Base-by-base conservation (phyloP, 371 early-diverging fungal genomes). In the Lichtheimia ornata region DNA sequence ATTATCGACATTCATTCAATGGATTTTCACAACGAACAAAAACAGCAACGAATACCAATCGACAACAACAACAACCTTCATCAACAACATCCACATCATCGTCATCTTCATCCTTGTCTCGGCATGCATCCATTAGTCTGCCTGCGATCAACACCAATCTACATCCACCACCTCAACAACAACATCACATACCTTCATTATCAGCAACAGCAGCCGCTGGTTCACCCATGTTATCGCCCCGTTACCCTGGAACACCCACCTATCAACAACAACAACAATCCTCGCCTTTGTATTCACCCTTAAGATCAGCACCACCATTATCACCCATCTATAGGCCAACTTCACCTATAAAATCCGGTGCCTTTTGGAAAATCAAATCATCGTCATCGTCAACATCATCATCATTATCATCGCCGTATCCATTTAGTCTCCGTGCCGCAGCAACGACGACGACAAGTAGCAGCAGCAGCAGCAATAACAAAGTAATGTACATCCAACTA, bases 1-100 rank as follows among this genome's bases (percentile, higher is more conserved):
- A 65, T 55, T 60, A 61, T 50, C 65, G 61, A 4, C 65, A 61
- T 52, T 65, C 65, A 13, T 65, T 65, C 27, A 59, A 61, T 25
- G 65, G 65, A 4, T 65, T 59, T 60, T 50, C 61, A 28, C 24
- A 12, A 25, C 24, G 18, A 25, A 28, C 18, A 45, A 17, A 20
- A 61, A 54, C 18, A 61, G 44, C 18, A n/a, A 45, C 15, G 15
- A 50, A 2, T 42, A 56, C 7, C 41, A 18, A 4, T 7, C 55
- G 17, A 30, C 54, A 52, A 24, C 63, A 50, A 24, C 42, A 50
- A 25, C 56, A 22, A 30, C 14, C 11, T 30, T 50, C 9, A 25
- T 25, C 22, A 7, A 22, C 22, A 27, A 25, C 35, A 61, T 35
- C 22, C 18, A 25, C 35, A 61, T 35, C 61, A 54, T 13, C 50